Evolutionary conservation across 1,284 basidiomycete species (phyloP), one percentile per base, ranked within the genome.

Genomic region (Moniliella sp.): DNA sequence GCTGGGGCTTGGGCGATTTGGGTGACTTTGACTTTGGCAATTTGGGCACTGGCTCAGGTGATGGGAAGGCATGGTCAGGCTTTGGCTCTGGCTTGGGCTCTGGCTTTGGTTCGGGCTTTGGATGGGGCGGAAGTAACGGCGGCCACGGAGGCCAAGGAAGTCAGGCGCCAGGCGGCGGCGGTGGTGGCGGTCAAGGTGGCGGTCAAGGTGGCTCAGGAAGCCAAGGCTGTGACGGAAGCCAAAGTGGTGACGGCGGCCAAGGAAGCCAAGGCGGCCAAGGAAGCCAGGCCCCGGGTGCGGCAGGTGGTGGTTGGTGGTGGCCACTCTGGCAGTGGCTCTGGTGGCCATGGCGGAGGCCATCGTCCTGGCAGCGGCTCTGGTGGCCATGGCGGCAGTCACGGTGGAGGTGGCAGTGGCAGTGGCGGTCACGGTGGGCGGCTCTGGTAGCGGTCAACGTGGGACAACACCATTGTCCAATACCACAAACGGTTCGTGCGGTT

Each of bases 401-500:
- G 14, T 14, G 5, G 29, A 15, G 15, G 23, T 16, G 4, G 18
- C 23, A 4, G 23, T 25, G 7, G 17, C 31, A 4, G 3, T 14
- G 5, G 12, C 14, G 16, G 14, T 16, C 14, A 32, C 23, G 14
- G 15, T 14, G 3, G n/a, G 23, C 18, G 23, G 23, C 31, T 15
- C 17, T 32, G 9, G 7, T 5, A 4, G 5, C 14, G 10, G 10
- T 9, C 10, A 14, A 5, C 14, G 14, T 29, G 5, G 7, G 15
- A 14, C 14, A 15, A 7, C 28, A 8, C n/a, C 14, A n/a, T 17
- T 7, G 3, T 3, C 14, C 11, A 13, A 15, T 15, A 11, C 14
- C 42, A 44, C 37, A 47, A 44, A 16, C 19, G 2, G 35, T 38
- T 27, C 45, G 45, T 18, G 28, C 39, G 18, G 32, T 31, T 18